Evolutionary conservation across 306 rosid species (phyloP), one percentile per base, ranked within the genome.

Genomic region (Prunus fruticosa): DNA sequence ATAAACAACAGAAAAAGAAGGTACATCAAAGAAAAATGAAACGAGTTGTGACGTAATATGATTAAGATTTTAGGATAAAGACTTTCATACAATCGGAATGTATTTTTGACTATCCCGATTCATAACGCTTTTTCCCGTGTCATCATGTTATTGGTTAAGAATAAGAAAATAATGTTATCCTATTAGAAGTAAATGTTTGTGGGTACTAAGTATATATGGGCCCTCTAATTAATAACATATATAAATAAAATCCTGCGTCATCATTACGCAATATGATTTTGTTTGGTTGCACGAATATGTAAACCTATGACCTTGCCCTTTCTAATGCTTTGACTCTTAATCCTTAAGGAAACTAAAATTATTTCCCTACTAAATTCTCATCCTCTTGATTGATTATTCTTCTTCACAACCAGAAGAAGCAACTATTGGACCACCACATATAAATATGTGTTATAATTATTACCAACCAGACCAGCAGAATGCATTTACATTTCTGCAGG

Each of bases 281-380:
- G 38, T 32, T 32, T 32, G 38, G 7, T 32, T 32, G 38, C 38
- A 5, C 38, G 38, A 32, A 32, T 32, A 32, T 6, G 43, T 0
- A 38, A 38, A 38, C 65, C 76, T 73, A 53, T 82, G 62, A 80
- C 71, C 43, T 80, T 79, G 77, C 68, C 67, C 58, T 62, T 72
- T 67, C 28, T 70, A 50, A 80, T 60, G 78, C 72, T 73, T 77
- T 82, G 90, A 84, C 85, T 81, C 87, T 84, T 84, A 71, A 65
- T 81, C 76, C 73, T 79, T 77, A 80, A 84, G 86, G 78, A 80
- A 82, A 86, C 65, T 79, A 12, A 30, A 64, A 65, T 61, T 22
- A 62, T 41, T 65, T 53, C 45, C 56, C 25, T 67, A 45, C 41
- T 25, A 60, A 11, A 9, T 38, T 38, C 43, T 38, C 9, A 6